Evolutionary conservation across 371 early-diverging fungal species (phyloP), one percentile per base, ranked within the genome.

Genomic region (Apophysomyces elegans): DNA sequence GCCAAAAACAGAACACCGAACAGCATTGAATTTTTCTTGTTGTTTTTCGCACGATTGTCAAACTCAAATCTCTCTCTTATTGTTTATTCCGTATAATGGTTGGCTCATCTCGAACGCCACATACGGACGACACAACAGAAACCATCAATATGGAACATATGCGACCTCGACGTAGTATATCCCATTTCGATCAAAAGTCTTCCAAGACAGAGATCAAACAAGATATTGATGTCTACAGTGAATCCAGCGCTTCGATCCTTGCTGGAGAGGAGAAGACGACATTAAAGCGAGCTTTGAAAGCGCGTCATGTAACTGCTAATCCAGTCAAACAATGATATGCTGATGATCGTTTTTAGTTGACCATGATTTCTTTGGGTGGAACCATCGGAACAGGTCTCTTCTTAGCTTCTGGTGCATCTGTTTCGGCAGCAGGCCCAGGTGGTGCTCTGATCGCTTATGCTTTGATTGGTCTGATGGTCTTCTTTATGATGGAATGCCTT

Each of bases 341-440:
- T 71, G 14, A 44, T 18, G 39, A 35, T 12, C 7, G 26, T 58
- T 46, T 46, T 14, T 57, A 79, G 79, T 62, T 93, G 62, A 84
- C 88, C 45, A 93, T 94, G 93, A 93, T 94, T 58, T 89, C 91
- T 14, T 77, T 91, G 44, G 92, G 91, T 35, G 92, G 92, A 50
- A 90, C 91, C 0, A 89, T 93, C 47, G 89, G 91, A 54, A 96
- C 95, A 9, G 96, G 96, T 50, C 77, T 96, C 37, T 96, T 95
- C 72, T 76, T 96, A 56, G 93, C 91, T n/a, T 91, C 92, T 35
- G 95, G 95, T 43, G 74, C 84, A 11, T 86, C 91, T 4, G 84
- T 96, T 43, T 85, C 88, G 5, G 64, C 70, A 4, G 96, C 91
- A 5, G 96, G 96, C 7, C 94, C 96, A n/a, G 91, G 85, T 11